Evolutionary conservation across 345 rosid genomes (phyloP).

Genomic region (Turnera subulata): DNA sequence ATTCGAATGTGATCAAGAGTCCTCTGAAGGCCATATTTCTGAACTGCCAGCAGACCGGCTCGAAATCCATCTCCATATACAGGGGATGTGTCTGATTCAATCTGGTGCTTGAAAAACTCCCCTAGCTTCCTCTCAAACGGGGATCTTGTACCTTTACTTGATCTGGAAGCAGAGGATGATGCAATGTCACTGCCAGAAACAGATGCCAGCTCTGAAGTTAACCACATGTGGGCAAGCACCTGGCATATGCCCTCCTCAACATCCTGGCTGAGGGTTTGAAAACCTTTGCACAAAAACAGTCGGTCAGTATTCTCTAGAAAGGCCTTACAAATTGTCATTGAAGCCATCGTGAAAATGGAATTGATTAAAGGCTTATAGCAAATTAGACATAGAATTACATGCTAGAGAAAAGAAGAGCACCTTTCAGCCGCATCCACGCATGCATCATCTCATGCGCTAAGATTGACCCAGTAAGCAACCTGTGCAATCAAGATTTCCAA

Average conservation of each 20-base stretch:
- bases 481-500: slow-evolving; percentile 24
- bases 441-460: slow-evolving; percentile 99
- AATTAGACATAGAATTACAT: too few species aligned
- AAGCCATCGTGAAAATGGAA: neutral
- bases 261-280: slow-evolving; percentile 68
- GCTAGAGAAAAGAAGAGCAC: slow-evolving; percentile 24
- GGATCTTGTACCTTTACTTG: slow-evolving; percentile 71
- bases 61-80: slow-evolving; percentile 95
- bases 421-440: slow-evolving; percentile 94
- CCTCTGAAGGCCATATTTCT: slow-evolving; percentile 57
- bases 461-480: slow-evolving; percentile 93
- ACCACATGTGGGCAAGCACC: slow-evolving; percentile 95
- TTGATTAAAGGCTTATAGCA: neutral
- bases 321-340: neutral
- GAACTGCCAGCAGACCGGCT: slow-evolving; percentile 73
- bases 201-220: slow-evolving; percentile 47
- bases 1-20: slow-evolving; percentile 80
- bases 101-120: slow-evolving; percentile 84
- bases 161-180: slow-evolving; percentile 43
- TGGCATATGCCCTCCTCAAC: slow-evolving; percentile 98
- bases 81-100: slow-evolving; percentile 78
- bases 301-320: neutral
- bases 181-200: slow-evolving; percentile 38
- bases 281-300: slow-evolving; percentile 43
- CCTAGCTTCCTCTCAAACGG: slow-evolving; percentile 92